Base-by-base conservation (phyloP, 768 basidiomycete genomes). In the Fomitopsis pulvina region DNA sequence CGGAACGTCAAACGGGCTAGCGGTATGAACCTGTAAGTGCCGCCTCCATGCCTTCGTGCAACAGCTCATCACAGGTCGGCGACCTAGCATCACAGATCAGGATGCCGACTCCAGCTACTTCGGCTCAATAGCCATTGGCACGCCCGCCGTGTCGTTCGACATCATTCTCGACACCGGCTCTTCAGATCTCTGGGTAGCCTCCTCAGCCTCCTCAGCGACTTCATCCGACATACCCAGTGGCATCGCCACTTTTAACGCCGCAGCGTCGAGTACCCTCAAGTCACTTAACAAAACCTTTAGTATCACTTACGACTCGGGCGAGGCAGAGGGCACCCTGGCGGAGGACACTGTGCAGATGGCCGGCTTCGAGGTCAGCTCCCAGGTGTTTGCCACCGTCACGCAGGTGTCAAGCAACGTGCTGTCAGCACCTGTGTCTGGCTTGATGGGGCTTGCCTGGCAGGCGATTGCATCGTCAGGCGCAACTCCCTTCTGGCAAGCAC, bases 101-200 rank as follows among this genome's bases (percentile, higher is more conserved):
- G 76, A 81, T 50, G 63, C 70, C 1, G 87, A 90, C 61, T 78
- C 81, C 8, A 87, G 83, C 63, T 92, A 80, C 64, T 83, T 74
- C 57, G 90, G 88, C 11, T 79, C 85, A 0, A 58, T 94, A 45
- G 82, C 84, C 0, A 73, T 92, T 22, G 93, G 94, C 12, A 92
- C 90, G 0, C 94, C 93, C 4, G 75, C 89, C 0, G 75, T 77
- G 21, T 73, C 85, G 4, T 94, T 83, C 68, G 75, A 91, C 57
- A 81, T 96, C 54, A 87, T 93, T 26, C 75, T 97, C 22, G 95
- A 97, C 67, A 96, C 95, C 0, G 92, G 92, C 12, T 92, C 86
- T 2, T 71, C 87, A 18, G 94, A 97, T 63, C 74, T 96, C 34
- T 98, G 93, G 92, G 71, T 97, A 2, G 83, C 83, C 0, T 72